Evolutionary conservation across 345 rosid genomes (phyloP), one percentile per base, ranked within the genome.

Genomic region (Cardamine resedifolia): DNA sequence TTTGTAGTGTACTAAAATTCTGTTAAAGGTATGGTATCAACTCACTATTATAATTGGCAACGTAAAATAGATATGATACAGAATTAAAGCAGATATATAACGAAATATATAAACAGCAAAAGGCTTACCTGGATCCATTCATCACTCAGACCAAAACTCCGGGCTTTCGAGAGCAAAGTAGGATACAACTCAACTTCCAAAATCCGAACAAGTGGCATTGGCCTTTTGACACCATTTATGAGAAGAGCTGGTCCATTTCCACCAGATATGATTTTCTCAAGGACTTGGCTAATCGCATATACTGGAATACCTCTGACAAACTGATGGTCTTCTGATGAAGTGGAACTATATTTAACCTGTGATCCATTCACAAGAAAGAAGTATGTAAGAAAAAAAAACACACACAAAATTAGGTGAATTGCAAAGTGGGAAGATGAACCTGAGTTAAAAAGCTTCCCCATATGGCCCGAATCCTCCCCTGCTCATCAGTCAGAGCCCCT

Each of bases 381-480:
- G 41, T 24, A 70, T 18, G 39, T 71, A 3, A 71, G 61, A 56
- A 34, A 16, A 38, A 4, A 36, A 4, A 6, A 1, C n/a, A n/a
- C n/a, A n/a, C 44, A 34, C 23, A 31, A 15, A 43, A 23, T 6
- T 52, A 62, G 12, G 58, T 61, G 34, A 21, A 52, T 1, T 44
- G 58, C 65, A 44, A 53, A 72, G 74, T 60, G 14, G 30, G 64
- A 66, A 69, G 60, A 31, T 70, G 68, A 75, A 92, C 98, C 97
- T 90, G 96, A 74, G 94, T 88, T 7, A 96, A 93, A 83, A 93
- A 93, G 86, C 97, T 86, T 85, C 85, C 97, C 98, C 98, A 93
- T 24, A 93, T 76, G 66, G 98, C 98, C 78, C 85, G 87, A 66
- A 93, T 92, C 80, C 87, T 83, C 75, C 97, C 98, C 16, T 33